Evolutionary conservation across 805 yeast genomes (phyloP).

Genomic region (Blastobotrys americana): DNA sequence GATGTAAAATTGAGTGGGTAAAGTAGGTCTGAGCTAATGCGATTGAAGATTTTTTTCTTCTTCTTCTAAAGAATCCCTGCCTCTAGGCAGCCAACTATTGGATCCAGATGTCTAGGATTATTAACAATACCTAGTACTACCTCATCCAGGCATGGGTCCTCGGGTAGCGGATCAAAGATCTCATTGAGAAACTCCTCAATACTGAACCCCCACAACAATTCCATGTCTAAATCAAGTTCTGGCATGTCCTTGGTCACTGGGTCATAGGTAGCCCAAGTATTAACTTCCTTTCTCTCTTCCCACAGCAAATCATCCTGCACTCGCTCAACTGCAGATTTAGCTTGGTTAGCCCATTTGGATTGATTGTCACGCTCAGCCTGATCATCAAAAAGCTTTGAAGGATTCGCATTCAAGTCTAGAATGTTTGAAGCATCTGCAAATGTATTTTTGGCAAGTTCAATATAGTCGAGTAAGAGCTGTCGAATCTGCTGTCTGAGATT

Average conservation of each 20-base stretch:
- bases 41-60: not conserved
- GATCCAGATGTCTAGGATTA: not conserved
- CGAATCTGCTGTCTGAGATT: constrained; percentile 3
- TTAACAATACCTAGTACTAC: not conserved
- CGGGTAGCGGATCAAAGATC: constrained; percentile 1
- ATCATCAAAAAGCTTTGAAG: not conserved
- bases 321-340: not conserved
- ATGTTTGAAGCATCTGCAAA: constrained; percentile 11
- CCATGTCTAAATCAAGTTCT: constrained; percentile 10
- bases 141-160: not conserved
- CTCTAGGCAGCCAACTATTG: not conserved
- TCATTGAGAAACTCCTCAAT: constrained; percentile 5
- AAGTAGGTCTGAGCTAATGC: too few relatives aligned
- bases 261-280: constrained; percentile 5
- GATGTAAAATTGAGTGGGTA: too few relatives aligned
- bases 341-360: not conserved
- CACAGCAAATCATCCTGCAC: constrained; percentile 8
- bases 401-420: constrained; percentile 1
- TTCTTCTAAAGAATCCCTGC: constrained; percentile 4
- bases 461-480: constrained; percentile 6
- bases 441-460: constrained; percentile 9
- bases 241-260: constrained; percentile 7
- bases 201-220: constrained; percentile 11
- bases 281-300: constrained; percentile 11
- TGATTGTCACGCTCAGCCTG: not conserved